These are phyloP conservation scores for Nyssa sinensis DNA, from an alignment of 148 eudicot genomes.

Conservation along the genomic window DNA sequence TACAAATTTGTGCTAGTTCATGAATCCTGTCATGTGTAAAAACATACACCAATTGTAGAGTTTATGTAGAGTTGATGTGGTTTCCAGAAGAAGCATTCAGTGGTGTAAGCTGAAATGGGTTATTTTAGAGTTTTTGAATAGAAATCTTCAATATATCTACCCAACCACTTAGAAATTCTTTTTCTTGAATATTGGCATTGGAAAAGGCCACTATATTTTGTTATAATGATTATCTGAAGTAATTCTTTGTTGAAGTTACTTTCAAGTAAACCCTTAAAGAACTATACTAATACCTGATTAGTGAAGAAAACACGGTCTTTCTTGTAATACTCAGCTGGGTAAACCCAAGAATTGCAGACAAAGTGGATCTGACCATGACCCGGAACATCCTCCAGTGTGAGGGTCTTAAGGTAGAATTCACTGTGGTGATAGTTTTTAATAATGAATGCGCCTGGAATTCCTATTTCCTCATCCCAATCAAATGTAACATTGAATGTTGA, in stretches of 20 bases:
- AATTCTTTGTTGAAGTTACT: too few species aligned
- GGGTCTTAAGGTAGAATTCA: conserved; percentile 63
- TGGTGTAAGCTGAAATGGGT: too few species aligned
- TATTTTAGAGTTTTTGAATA: too few species aligned
- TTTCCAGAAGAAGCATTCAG: too few species aligned
- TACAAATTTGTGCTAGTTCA: too few species aligned
- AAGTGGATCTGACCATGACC: conserved; percentile 46
- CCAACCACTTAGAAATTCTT: too few species aligned
- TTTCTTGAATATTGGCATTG: too few species aligned
- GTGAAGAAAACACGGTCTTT: conserved; percentile 64
- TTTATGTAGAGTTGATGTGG: too few species aligned
- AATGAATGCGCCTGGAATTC: conserved; percentile 55
- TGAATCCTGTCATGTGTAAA: too few species aligned
- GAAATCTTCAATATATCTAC: too few species aligned
- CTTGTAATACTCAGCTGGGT: conserved; percentile 51
- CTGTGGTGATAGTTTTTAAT: conserved; percentile 46
- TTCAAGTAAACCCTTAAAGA: background rate
- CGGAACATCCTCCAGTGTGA: conserved; percentile 55
- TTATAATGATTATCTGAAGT: background rate
- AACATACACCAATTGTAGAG: too few species aligned
- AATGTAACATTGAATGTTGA: conserved; percentile 44
- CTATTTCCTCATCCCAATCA: conserved; percentile 64
- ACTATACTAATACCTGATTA: conserved; percentile 53
- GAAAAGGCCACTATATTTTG: background rate
- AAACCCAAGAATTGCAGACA: conserved; percentile 78